These are phyloP conservation scores for Geotrichum aggregatum DNA, from an alignment of 1,139 yeast species.

Conservation along the genomic window DNA sequence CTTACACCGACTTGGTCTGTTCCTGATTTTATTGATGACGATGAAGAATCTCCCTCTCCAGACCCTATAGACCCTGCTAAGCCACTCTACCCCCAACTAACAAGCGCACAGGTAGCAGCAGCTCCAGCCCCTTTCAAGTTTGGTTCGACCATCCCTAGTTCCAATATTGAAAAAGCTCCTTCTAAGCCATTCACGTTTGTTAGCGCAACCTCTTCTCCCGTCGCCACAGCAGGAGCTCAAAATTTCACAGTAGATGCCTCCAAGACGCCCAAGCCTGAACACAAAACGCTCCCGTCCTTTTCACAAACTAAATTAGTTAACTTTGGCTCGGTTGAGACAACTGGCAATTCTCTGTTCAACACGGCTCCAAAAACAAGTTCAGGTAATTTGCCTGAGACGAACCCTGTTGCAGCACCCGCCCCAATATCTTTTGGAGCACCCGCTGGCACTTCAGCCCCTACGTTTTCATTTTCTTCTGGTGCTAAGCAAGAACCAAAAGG, in stretches of 20 bases:
- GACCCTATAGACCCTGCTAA: slow-evolving; percentile 18
- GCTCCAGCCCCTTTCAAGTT: slow-evolving; percentile 3
- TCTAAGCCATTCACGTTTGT: slow-evolving; percentile 10
- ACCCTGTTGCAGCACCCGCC: background rate
- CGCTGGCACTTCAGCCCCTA: background rate
- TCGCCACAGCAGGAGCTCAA: background rate
- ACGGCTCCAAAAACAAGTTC: background rate
- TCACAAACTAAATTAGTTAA: background rate
- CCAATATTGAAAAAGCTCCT: slow-evolving; percentile 1
- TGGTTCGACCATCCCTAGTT: background rate
- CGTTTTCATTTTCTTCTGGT: too few relatives aligned
- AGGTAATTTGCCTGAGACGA: background rate
- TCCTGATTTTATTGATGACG: slow-evolving; percentile 17
- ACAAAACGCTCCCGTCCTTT: background rate
- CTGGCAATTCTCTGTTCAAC: background rate
- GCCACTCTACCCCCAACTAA: slow-evolving; percentile 19
- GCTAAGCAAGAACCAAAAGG: background rate
- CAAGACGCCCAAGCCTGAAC: slow-evolving; percentile 2
- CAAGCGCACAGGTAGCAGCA: background rate
- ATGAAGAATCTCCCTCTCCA: slow-evolving; percentile 12
- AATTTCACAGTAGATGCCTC: background rate
- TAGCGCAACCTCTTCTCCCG: slow-evolving; percentile 1
- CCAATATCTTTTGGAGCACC: background rate
- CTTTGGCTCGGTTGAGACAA: background rate
- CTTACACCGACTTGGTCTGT: slow-evolving; percentile 17